Percentiles rank a stretch among this genome's conserved stretches.
Conservation (phyloP, 225 moss, liverwort and hornwort genomes). For the Climacium dendroides region DNA sequence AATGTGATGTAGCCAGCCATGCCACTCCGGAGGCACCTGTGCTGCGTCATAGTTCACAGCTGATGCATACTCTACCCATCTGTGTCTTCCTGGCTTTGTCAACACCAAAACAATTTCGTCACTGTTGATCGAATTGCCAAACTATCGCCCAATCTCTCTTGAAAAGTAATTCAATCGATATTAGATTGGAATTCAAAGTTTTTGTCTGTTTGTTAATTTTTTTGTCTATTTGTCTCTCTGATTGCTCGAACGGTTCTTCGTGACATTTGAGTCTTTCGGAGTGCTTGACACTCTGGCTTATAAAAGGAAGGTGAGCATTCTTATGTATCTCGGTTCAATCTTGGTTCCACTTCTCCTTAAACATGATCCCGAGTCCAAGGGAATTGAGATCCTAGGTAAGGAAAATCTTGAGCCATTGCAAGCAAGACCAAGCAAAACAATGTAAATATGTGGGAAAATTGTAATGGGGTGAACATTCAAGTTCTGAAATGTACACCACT, state of each 20-base stretch:
- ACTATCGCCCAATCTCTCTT: neutral
- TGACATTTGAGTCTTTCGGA: neutral
- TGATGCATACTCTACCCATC: constrained; percentile 85
- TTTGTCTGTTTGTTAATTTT: neutral
- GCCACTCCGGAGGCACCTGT: constrained; percentile 77
- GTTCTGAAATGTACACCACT: too few species aligned
- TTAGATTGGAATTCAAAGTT: neutral
- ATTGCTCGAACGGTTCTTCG: neutral
- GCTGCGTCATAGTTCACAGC: constrained; percentile 50
- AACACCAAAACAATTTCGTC: neutral
- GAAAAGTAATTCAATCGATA: neutral
- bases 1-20: constrained; percentile 83
- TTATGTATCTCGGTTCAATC: neutral
- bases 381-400: neutral
- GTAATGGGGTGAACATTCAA: too few species aligned
- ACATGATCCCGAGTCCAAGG: neutral
- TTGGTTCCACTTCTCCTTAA: neutral
- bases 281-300: neutral
- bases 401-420: neutral
- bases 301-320: neutral
- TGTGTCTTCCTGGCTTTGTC: constrained; percentile 50
- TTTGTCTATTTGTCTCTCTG: neutral
- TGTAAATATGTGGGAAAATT: too few species aligned
- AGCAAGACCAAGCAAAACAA: neutral
- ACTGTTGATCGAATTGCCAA: neutral